Evolutionary conservation across 371 early-diverging fungal genomes (phyloP).

Genomic region (Mucor circinelloides): DNA sequence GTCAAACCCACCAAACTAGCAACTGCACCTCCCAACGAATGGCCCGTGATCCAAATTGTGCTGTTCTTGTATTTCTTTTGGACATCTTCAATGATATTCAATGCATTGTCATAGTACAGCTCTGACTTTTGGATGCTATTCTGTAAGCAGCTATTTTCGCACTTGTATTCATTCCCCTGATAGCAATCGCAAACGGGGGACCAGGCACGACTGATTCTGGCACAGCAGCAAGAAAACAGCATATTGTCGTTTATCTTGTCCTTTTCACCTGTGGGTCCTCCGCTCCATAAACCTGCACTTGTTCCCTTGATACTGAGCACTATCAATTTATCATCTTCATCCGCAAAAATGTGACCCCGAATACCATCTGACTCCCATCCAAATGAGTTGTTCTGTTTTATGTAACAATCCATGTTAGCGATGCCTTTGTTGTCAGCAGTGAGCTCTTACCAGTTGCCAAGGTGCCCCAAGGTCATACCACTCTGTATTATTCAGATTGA

Average conservation of each 20-base stretch:
- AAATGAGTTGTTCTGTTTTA: slow-evolving; percentile 70
- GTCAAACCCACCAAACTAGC: slow-evolving; percentile 83
- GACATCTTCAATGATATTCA: slow-evolving; percentile 47
- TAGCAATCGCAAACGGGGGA: slow-evolving; percentile 83
- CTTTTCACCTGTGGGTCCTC: slow-evolving; percentile 74
- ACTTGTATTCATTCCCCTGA: slow-evolving; percentile 51
- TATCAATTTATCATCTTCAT: slow-evolving; percentile 66
- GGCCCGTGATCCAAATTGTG: slow-evolving; percentile 89
- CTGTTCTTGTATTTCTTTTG: slow-evolving; percentile 68
- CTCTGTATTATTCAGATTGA: slow-evolving; percentile 52
- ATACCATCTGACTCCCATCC: slow-evolving; percentile 89
- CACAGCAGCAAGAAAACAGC: slow-evolving; percentile 97
- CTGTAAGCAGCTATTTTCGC: slow-evolving; percentile 70
- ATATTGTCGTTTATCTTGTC: slow-evolving; percentile 93
- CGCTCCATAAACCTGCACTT: slow-evolving; percentile 68
- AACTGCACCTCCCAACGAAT: slow-evolving; percentile 91
- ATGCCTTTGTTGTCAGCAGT: not conserved
- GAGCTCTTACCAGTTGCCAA: slow-evolving; percentile 77
- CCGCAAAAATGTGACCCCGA: slow-evolving; percentile 87
- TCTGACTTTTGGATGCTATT: slow-evolving; percentile 60
- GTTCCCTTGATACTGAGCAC: slow-evolving; percentile 94
- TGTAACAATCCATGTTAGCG: not conserved
- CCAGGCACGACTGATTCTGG: slow-evolving; percentile 84
- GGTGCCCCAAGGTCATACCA: slow-evolving; percentile 75
- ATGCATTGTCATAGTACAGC: slow-evolving; percentile 83